Conservation (phyloP, 345 rosid species). For the Salix koriyanagi region DNA sequence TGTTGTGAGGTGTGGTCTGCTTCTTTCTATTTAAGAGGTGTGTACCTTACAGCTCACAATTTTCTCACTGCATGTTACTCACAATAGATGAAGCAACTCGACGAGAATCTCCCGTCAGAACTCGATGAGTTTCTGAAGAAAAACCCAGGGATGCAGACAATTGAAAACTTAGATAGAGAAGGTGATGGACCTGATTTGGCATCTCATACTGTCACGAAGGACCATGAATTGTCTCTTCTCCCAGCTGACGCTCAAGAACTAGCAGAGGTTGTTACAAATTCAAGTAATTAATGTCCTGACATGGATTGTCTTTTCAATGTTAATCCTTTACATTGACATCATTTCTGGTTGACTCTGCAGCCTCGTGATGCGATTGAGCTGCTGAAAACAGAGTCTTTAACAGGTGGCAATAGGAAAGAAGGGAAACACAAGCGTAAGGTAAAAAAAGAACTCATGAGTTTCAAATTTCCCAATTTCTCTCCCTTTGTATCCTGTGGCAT, state of each 20-base stretch:
- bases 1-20: background rate
- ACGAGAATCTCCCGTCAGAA: conserved; percentile 55
- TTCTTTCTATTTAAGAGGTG: background rate
- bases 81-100: conserved; percentile 61
- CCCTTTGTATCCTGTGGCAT: background rate
- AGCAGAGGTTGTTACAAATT: conserved; percentile 22
- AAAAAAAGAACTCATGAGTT: background rate
- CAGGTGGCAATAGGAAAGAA: conserved; percentile 24
- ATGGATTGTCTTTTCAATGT: background rate
- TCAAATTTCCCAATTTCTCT: background rate
- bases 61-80: conserved; percentile 10
- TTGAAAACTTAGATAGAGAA: conserved; percentile 20
- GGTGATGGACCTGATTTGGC: conserved; percentile 15
- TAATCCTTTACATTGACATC: conserved; percentile 2
- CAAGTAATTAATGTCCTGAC: background rate
- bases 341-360: conserved; percentile 21
- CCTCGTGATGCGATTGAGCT: conserved; percentile 19
- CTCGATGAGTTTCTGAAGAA: conserved; percentile 52
- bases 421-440: conserved; percentile 55
- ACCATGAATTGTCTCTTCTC: background rate
- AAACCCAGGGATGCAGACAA: conserved; percentile 22
- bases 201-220: conserved; percentile 30
- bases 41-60: conserved; percentile 4
- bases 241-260: conserved; percentile 20
- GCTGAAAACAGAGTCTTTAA: conserved; percentile 17